Percentiles rank a stretch among this genome's conserved stretches.
These are phyloP conservation scores for Chaetomium globosum DNA, from an alignment of 2,329 filamentous ascomycete species.

Conservation along the genomic window DNA sequence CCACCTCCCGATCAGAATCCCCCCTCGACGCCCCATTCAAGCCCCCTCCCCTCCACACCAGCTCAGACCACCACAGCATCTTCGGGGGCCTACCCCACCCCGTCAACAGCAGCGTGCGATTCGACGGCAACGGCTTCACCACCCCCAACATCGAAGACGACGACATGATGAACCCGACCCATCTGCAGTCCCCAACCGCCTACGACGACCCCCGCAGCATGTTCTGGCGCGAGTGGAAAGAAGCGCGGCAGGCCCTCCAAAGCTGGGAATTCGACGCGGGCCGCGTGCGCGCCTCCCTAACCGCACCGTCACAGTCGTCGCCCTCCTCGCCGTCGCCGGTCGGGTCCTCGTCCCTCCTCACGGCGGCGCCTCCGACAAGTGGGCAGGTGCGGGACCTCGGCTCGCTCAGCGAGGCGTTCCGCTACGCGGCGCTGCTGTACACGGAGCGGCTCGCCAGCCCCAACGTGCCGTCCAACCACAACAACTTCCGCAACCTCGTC, in stretches of 20 bases:
- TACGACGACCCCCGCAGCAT: conserved; percentile 62
- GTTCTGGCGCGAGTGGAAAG: conserved; percentile 89
- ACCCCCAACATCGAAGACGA: conserved; percentile 56
- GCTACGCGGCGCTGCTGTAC: conserved; percentile 85
- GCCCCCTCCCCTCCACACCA: conserved; percentile 35
- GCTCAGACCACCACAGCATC: conserved; percentile 37
- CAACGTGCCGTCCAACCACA: conserved; percentile 68
- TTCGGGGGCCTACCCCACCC: conserved; percentile 51
- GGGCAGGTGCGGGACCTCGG: conserved; percentile 72
- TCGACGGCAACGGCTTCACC: conserved; percentile 69
- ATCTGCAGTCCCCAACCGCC: conserved; percentile 47
- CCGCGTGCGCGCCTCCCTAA: conserved; percentile 53
- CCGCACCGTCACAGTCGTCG: conserved; percentile 16
- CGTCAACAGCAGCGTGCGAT: conserved; percentile 48
- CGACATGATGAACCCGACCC: conserved; percentile 51
- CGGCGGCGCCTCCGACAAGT: conserved; percentile 48
- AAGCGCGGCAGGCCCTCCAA: conserved; percentile 73
- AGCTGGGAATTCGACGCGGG: conserved; percentile 74
- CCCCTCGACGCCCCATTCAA: conserved; percentile 51
- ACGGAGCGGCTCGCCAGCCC: conserved; percentile 84
- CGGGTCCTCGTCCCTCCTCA: conserved; percentile 18
- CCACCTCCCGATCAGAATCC: conserved; percentile 37
- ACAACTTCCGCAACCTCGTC: conserved; percentile 81
- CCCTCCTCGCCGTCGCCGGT: background rate
- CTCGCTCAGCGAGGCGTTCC: conserved; percentile 87